These are phyloP conservation scores for Mollisia scopiformis DNA, from an alignment of 2,329 filamentous ascomycete species.

Conservation along the genomic window DNA sequence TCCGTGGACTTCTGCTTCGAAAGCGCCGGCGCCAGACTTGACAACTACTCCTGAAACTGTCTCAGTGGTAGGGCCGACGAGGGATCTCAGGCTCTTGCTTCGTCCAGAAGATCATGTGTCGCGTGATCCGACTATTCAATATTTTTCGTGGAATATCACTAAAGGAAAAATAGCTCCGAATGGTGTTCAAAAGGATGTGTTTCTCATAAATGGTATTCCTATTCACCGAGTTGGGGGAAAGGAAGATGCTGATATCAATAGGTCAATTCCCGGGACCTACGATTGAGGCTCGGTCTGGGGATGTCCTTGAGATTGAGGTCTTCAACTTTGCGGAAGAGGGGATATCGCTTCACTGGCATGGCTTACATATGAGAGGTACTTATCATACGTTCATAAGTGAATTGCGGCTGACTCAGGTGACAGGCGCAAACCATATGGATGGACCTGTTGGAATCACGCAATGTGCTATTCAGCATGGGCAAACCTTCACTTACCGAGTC, in stretches of 20 bases:
- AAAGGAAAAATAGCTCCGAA: conserved; percentile 43
- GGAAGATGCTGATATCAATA: background rate
- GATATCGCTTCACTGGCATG: conserved; percentile 51
- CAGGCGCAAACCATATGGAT: conserved; percentile 23
- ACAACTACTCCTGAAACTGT: background rate
- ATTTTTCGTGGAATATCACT: conserved; percentile 44
- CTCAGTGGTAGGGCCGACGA: background rate
- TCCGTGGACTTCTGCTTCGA: conserved; percentile 1
- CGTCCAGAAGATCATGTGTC: conserved; percentile 46
- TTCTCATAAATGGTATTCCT: conserved; percentile 47
- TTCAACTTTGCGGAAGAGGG: conserved; percentile 42
- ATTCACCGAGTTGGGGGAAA: background rate
- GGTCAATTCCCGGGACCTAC: conserved; percentile 49
- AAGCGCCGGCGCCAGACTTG: background rate
- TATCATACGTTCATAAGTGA: background rate
- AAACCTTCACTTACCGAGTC: conserved; percentile 17
- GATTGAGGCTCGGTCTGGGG: conserved; percentile 50
- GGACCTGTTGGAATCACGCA: conserved; percentile 22
- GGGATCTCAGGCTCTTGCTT: conserved; percentile 27
- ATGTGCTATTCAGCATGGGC: conserved; percentile 8
- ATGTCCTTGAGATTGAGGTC: conserved; percentile 46
- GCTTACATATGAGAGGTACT: conserved; percentile 42
- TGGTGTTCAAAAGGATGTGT: conserved; percentile 50
- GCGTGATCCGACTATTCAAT: conserved; percentile 37
- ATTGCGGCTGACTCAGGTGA: background rate